phyloP scores from a whole-genome alignment of 73 alveolate genomes.

The Durusdinium trenchii region DNA sequence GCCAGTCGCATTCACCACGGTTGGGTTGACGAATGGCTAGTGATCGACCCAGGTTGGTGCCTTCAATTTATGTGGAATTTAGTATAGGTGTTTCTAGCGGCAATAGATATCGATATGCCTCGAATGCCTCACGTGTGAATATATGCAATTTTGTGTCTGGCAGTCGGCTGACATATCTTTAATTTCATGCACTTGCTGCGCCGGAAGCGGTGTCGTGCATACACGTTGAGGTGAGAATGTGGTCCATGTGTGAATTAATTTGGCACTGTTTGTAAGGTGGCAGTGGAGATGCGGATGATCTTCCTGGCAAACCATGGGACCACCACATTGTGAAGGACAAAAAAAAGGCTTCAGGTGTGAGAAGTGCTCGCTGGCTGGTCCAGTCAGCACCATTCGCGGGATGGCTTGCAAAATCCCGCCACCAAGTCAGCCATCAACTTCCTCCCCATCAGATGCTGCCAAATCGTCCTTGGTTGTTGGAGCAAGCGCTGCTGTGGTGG shows the following conservation, averaged over 20 bases:
- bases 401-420: neutral
- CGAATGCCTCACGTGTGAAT: no score
- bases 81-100: no score
- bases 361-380: neutral
- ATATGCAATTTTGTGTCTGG: no score
- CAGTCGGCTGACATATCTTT: no score
- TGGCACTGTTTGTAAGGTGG: no score
- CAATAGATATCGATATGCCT: no score
- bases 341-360: neutral
- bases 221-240: neutral
- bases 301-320: neutral
- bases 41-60: neutral
- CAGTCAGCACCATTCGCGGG: neutral
- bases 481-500: slow-evolving; percentile 30
- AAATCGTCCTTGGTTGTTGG: neutral
- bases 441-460: neutral
- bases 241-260: no score
- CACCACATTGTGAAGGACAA: slow-evolving; percentile 1
- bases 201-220: neutral
- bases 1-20: no score
- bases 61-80: neutral
- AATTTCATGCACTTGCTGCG: neutral
- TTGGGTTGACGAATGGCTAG: no score
- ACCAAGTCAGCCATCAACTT: neutral
- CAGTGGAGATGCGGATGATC: neutral